These are phyloP conservation scores for Sparassis latifolia DNA, from an alignment of 1,284 basidiomycete species.

Conservation along the genomic window DNA sequence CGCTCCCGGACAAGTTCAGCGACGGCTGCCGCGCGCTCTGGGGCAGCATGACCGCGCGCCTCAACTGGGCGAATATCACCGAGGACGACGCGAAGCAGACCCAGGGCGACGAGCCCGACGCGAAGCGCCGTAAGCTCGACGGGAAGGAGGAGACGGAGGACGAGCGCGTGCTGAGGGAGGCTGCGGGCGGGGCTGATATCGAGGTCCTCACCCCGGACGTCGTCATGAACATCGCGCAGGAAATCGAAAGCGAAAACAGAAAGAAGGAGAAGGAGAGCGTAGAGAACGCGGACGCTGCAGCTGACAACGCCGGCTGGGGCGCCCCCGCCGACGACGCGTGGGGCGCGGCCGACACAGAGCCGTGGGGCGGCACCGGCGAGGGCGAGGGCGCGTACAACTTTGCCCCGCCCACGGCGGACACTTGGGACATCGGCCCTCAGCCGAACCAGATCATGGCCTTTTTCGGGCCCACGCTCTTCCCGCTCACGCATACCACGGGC, in stretches of 20 bases:
- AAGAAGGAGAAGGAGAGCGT: no score
- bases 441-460: constrained; percentile 28
- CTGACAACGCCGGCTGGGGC: constrained; percentile 12
- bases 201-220: constrained; percentile 17
- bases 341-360: background rate
- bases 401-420: background rate
- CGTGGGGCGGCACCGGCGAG: background rate
- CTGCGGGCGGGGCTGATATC: constrained; percentile 9
- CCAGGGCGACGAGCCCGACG: constrained; percentile 11
- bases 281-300: constrained; percentile 7
- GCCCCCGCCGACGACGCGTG: constrained; percentile 4
- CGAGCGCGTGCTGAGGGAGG: constrained; percentile 9
- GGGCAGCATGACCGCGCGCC: constrained; percentile 32
- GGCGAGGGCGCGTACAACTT: constrained; percentile 1
- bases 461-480: constrained; percentile 38
- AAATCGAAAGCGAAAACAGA: constrained; percentile 1
- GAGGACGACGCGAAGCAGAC: constrained; percentile 8
- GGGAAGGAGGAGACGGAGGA: constrained; percentile 1
- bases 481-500: constrained; percentile 43
- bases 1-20: constrained; percentile 50
- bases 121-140: constrained; percentile 21
- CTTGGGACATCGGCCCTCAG: constrained; percentile 17
- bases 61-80: constrained; percentile 7
- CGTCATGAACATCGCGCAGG: constrained; percentile 13
- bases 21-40: constrained; percentile 39